Percentiles rank a stretch among this genome's conserved stretches.
Conservation (phyloP, 2,329 filamentous ascomycete genomes). For the Fusarium duplospermum region DNA sequence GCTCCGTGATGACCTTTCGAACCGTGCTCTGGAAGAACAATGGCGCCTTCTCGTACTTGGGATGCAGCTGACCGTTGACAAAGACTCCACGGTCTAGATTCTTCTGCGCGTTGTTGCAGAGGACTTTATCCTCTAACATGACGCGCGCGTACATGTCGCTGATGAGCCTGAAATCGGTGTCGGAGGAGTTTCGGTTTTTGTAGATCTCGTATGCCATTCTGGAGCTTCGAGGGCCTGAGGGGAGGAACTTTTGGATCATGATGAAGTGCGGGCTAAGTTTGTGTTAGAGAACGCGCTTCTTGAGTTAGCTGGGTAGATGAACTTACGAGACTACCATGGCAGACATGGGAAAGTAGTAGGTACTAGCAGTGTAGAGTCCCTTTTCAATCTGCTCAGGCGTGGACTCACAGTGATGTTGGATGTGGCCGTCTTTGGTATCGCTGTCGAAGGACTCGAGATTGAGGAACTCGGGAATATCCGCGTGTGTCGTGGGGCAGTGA, state of each 20-base stretch:
- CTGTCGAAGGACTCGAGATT: conserved; percentile 28
- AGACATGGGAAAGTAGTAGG: conserved; percentile 32
- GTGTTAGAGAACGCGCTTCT: rapidly evolving
- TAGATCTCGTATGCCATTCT: conserved; percentile 32
- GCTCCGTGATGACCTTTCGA: conserved; percentile 25
- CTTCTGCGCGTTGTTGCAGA: conserved; percentile 17
- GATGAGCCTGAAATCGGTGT: conserved; percentile 7
- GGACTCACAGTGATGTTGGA: conserved; percentile 25
- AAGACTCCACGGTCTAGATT: conserved; percentile 27
- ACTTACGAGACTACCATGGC: conserved; percentile 33
- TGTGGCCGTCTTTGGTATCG: conserved; percentile 25
- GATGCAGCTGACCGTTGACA: conserved; percentile 27
- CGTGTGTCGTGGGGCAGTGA: conserved; percentile 33
- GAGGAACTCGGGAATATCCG: conserved; percentile 27
- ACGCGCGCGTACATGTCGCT: conserved; percentile 22
- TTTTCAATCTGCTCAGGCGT: conserved; percentile 30
- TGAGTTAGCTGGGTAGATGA: rapidly evolving
- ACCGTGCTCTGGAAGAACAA: conserved; percentile 29
- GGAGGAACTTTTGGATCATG: conserved; percentile 33
- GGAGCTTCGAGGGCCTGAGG: conserved; percentile 9
- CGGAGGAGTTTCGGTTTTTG: conserved; percentile 21
- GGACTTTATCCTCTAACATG: conserved; percentile 29
- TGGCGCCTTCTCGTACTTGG: conserved; percentile 29
- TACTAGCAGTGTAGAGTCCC: conserved; percentile 26
- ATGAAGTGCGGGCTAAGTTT: conserved; percentile 24